Conservation (phyloP, 2,329 filamentous ascomycete genomes). For the Aspergillus fumigatus region DNA sequence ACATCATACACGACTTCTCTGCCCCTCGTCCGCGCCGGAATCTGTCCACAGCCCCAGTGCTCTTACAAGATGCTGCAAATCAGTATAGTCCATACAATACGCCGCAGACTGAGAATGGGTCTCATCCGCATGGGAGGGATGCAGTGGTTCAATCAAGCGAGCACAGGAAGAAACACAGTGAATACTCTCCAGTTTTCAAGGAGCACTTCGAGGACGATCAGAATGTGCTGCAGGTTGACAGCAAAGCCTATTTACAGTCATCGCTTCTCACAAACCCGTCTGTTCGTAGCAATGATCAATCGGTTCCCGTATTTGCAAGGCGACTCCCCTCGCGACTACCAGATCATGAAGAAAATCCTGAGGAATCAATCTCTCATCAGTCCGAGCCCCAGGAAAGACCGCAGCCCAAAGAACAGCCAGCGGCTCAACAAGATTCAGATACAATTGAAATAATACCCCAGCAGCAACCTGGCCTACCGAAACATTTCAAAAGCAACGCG, state of each 20-base stretch:
- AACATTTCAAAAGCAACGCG: conserved; percentile 52
- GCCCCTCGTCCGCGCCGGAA: conserved; percentile 50
- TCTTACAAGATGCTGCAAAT: conserved; percentile 9
- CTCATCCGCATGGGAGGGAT: conserved; percentile 10
- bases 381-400: conserved; percentile 5
- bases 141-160: conserved; percentile 16
- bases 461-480: conserved; percentile 36
- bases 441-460: conserved; percentile 28
- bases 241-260: conserved; percentile 42
- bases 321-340: conserved; percentile 36
- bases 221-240: conserved; percentile 36
- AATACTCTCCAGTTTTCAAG: conserved; percentile 56
- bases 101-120: conserved; percentile 5
- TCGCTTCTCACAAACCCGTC: conserved; percentile 29
- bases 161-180: conserved; percentile 29
- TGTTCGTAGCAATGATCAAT: conserved; percentile 25
- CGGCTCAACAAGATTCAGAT: conserved; percentile 22
- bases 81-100: conserved; percentile 11
- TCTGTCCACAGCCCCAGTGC: conserved; percentile 22
- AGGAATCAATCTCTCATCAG: conserved; percentile 6
- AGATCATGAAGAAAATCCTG: conserved; percentile 14
- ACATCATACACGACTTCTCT: conserved; percentile 62
- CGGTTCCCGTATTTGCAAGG: conserved; percentile 42
- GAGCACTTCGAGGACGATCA: conserved; percentile 56
- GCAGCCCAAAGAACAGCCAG: conserved; percentile 3